A percentile compares a stretch with the other conserved stretches of the same genome.
Evolutionary conservation across 2,329 filamentous ascomycete genomes (phyloP).

Genomic region (Berkeleyomyces rouxiae): DNA sequence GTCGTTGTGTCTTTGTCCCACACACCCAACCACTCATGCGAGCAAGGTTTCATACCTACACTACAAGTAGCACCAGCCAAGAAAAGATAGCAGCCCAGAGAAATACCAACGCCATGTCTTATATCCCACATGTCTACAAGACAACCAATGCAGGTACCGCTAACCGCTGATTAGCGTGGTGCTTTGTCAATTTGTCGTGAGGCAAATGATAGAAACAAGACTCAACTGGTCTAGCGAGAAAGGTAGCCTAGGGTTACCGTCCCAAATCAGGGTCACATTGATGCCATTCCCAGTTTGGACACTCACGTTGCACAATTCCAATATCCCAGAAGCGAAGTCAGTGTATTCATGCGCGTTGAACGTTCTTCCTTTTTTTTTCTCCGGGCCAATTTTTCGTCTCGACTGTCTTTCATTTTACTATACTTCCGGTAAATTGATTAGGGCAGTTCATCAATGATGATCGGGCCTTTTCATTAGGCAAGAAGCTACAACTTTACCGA

Average conservation of each 20-base stretch:
- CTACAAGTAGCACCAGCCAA: background rate
- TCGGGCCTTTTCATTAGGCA: too few species aligned
- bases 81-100: background rate
- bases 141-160: background rate
- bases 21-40: background rate
- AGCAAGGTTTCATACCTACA: background rate
- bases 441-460: too few species aligned
- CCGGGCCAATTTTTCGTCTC: background rate
- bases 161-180: background rate
- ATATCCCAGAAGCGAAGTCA: background rate
- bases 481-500: too few species aligned
- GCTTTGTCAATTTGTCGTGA: background rate
- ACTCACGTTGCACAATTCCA: background rate
- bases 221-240: background rate
- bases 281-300: background rate
- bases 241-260: background rate
- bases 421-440: background rate
- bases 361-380: background rate
- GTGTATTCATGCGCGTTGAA: background rate
- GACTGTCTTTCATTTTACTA: background rate
- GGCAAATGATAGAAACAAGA: background rate
- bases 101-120: background rate
- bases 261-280: fast-evolving
- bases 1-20: background rate
- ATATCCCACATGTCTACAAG: background rate